Evolutionary conservation across 768 basidiomycete species (phyloP).

Genomic region (Russula foetens): DNA sequence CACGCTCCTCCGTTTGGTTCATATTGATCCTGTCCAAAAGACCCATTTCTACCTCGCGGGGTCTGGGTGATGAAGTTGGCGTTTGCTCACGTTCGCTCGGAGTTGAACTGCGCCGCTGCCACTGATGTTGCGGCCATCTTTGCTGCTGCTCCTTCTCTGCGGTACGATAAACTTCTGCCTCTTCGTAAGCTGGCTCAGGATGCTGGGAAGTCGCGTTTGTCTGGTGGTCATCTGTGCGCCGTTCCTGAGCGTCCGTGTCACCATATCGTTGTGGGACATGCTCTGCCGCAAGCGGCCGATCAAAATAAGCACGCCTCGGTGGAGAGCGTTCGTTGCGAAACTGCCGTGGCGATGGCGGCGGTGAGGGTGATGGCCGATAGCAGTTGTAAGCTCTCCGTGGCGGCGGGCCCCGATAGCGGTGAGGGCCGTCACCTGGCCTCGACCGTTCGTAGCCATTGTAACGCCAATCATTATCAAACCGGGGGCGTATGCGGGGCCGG

Average conservation of each 20-base stretch:
- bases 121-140: not conserved
- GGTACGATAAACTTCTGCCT: not conserved
- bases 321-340: not conserved
- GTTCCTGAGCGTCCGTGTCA: not conserved
- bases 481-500: not conserved
- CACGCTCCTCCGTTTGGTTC: not conserved
- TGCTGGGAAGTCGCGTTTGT: not conserved
- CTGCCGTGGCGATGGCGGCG: constrained; percentile 1
- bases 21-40: constrained; percentile 6
- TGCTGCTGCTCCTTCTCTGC: not conserved
- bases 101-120: not conserved
- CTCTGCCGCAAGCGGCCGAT: not conserved
- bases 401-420: not conserved
- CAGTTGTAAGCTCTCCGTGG: not conserved
- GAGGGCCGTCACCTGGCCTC: not conserved
- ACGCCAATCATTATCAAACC: not conserved
- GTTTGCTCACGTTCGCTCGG: not conserved
- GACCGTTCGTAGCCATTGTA: not conserved
- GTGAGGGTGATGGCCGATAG: not conserved
- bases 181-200: not conserved
- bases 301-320: not conserved
- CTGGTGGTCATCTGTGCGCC: not conserved
- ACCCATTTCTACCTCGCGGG: not conserved
- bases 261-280: not conserved
- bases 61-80: not conserved